Percentiles rank a stretch among this genome's conserved stretches.
phyloP scores from a whole-genome alignment of 176 grass and related monocot species.

The Paspalum vaginatum region DNA sequence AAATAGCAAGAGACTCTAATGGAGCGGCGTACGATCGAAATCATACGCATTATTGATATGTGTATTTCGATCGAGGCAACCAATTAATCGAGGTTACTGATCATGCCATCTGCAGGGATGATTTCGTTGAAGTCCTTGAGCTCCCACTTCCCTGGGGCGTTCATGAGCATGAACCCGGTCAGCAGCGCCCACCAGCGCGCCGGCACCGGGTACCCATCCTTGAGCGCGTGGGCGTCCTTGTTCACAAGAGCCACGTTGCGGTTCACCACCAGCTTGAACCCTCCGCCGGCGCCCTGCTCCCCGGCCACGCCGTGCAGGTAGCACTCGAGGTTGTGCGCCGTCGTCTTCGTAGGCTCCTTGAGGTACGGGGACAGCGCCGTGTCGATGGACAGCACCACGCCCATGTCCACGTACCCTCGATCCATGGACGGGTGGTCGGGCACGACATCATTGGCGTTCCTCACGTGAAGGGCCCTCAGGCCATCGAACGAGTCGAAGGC shows the following conservation, averaged over 20 bases:
- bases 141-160: background rate
- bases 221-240: conserved; percentile 34
- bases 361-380: background rate
- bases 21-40: no score
- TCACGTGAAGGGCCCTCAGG: background rate
- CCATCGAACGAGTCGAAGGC: background rate
- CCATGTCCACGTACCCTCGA: background rate
- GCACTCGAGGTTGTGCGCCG: background rate
- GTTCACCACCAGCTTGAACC: conserved; percentile 57
- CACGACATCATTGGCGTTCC: no score
- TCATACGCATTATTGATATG: no score
- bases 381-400: background rate
- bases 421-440: no score
- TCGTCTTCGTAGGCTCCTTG: background rate
- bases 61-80: no score
- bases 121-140: conserved; percentile 38
- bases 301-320: conserved; percentile 4
- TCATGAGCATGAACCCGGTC: no score
- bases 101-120: no score
- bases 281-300: conserved; percentile 22
- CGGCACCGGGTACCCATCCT: conserved; percentile 58
- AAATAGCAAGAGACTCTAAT: no score
- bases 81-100: no score
- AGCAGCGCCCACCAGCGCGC: conserved; percentile 33
- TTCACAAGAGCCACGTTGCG: conserved; percentile 22